Evolutionary conservation across 1,284 basidiomycete genomes (phyloP).

Genomic region (Fomitiporia mediterranea): DNA sequence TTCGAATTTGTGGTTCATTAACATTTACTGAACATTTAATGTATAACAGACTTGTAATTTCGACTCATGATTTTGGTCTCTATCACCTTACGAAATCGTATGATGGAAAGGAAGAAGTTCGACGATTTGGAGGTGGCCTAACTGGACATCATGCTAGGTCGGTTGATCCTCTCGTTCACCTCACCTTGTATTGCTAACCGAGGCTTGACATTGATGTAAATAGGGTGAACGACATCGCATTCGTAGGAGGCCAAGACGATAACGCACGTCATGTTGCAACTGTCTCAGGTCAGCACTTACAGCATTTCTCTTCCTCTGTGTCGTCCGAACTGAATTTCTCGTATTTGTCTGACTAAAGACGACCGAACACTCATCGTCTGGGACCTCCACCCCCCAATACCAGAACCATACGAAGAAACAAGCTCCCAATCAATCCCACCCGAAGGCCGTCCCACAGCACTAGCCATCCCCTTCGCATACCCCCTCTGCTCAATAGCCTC

Average conservation of each 20-base stretch:
- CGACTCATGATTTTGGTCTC: slow-evolving; percentile 62
- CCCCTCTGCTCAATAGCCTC: slow-evolving; percentile 62
- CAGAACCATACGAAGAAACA: background rate
- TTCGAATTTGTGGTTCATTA: background rate
- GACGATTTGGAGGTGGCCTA: slow-evolving; percentile 69
- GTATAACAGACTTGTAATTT: slow-evolving; percentile 52
- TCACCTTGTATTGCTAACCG: background rate
- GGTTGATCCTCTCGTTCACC: background rate
- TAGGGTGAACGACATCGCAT: slow-evolving; percentile 62
- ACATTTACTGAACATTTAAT: slow-evolving; percentile 9
- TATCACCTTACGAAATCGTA: slow-evolving; percentile 59
- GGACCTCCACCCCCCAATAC: slow-evolving; percentile 60
- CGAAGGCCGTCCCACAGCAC: slow-evolving; percentile 61
- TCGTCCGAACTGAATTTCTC: background rate
- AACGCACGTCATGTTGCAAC: slow-evolving; percentile 70
- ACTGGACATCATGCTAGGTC: slow-evolving; percentile 64
- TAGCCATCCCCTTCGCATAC: slow-evolving; percentile 65
- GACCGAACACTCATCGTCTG: slow-evolving; percentile 81
- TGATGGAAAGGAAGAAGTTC: slow-evolving; percentile 47
- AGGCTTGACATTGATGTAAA: background rate
- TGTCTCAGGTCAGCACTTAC: slow-evolving; percentile 53
- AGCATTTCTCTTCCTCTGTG: background rate
- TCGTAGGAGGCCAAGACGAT: slow-evolving; percentile 63
- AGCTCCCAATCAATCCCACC: slow-evolving; percentile 24
- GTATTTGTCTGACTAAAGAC: slow-evolving; percentile 38